Evolutionary conservation across 108 stramenopile species (phyloP), one percentile per base, ranked within the genome.

Genomic region (Nitzschia putrida): DNA sequence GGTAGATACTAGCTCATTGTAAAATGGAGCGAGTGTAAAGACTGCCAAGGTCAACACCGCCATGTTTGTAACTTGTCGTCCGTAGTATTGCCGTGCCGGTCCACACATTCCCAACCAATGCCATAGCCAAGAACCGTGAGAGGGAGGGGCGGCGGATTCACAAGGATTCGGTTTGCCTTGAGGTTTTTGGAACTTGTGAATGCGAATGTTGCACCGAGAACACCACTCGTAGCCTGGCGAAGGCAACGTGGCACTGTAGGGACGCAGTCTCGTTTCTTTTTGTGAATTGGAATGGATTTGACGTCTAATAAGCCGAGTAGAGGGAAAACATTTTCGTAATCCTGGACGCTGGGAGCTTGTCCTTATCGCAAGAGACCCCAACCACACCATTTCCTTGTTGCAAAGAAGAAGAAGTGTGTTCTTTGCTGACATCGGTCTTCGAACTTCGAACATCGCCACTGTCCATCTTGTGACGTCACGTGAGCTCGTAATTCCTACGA

Each of bases 201-300:
- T 47, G 16, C 66, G 73, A 59, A 74, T 74, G 16, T 67, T 38
- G 50, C 73, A 74, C 10, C 73, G 53, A 10, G 47, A 39, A 60
- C 73, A 74, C 73, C 73, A 74, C 67, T 74, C 73, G 37, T 74
- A 67, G 21, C 73, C 73, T 13, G 56, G 57, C 3, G 49, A 60
- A 5, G 73, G 73, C 44, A 74, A 43, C 7, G 66, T 55, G 16
- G 22, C 73, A 40, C 66, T 67, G 34, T 74, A 74, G 5, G 73
- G 73, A 74, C 55, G 21, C 2, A 37, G 23, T 8, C 44, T 47
- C 45, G n/a, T 49, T 49, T 34, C 29, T 34, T 49, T 49, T 16
- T 18, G 14, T 49, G 14, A 18, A 49, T 49, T 49, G 47, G 47
- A 49, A 49, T 49, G 47, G 6, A 6, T 3, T 49, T 34, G 29